Evolutionary conservation across 2,329 filamentous ascomycete genomes (phyloP).

Genomic region (Exserohilum turcica): DNA sequence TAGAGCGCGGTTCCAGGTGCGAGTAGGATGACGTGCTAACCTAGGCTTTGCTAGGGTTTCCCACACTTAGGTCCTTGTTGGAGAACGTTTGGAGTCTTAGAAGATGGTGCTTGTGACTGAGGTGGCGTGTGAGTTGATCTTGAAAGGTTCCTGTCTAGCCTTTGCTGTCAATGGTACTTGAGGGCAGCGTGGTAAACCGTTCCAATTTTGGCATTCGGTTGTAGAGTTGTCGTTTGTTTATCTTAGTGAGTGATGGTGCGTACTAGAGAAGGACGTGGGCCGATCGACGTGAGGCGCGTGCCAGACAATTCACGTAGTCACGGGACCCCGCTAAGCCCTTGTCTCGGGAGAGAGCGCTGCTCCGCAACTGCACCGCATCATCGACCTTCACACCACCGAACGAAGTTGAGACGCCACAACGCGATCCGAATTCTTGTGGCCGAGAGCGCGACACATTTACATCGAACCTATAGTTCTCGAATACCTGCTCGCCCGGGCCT

Average conservation of each 20-base stretch:
- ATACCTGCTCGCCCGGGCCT: not conserved
- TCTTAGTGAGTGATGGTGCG: not conserved
- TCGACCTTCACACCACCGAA: not conserved
- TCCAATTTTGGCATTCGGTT: not conserved
- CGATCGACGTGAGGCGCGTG: conserved; percentile 20
- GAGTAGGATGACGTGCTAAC: not conserved
- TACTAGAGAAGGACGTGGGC: conserved; percentile 1
- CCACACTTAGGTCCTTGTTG: not conserved
- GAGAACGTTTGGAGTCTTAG: not conserved
- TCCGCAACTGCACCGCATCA: conserved; percentile 14
- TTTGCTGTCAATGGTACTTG: not conserved
- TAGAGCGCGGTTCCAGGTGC: not conserved
- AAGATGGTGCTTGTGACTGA: not conserved
- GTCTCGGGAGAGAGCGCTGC: conserved; percentile 16
- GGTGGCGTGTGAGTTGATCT: conserved; percentile 8
- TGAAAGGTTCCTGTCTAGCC: not conserved
- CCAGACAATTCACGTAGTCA: conserved; percentile 26
- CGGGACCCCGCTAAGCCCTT: conserved; percentile 29
- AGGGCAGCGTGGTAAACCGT: not conserved
- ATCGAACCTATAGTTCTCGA: not conserved
- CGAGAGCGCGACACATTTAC: not conserved
- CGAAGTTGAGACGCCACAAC: not conserved
- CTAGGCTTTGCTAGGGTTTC: not conserved
- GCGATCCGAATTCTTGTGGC: not conserved
- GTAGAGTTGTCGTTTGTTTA: not conserved